Base-by-base conservation (phyloP, 2,329 filamentous ascomycete species). In the Thelonectria blattea region DNA sequence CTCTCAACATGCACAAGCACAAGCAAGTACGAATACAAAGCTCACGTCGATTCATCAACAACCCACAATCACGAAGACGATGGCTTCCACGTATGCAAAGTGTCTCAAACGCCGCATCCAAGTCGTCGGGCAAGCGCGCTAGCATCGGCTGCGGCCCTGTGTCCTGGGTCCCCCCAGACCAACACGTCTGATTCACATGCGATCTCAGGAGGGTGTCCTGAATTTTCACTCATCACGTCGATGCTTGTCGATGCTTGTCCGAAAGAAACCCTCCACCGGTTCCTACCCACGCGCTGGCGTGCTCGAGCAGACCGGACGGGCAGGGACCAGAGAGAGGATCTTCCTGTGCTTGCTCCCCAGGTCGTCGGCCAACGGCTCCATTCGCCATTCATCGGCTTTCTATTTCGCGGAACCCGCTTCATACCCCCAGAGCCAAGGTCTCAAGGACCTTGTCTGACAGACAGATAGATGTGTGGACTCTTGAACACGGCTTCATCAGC, bases 121-220 rank as follows among this genome's bases (percentile, higher is more conserved):
- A 27, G 48, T 37, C 20, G 37, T 45, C 45, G 27, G 27, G 27
- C 12, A 34, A 20, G 18, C 32, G 27, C 48, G 39, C 48, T 34
- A 51, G 14, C 42, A 48, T 56, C 48, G 20, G 24, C 24, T 43
- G 49, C n/a, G 32, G 22, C 39, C 48, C 42, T 41, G 43, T 34
- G 39, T 17, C 22, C 6, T 24, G 22, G 22, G 22, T 24, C 22
- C 48, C 47, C 46, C 47, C 5, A 27, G 10, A 30, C 22, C 41
- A 51, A 27, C 43, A 58, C 49, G 52, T 56, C 32, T 52, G 52
- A 60, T 60, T 60, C 48, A 52, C 52, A 60, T 56, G 52, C 52
- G 52, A 56, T 51, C 52, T 48, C 22, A 42, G 43, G n/a, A 32
- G 27, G 27, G 27, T 30, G 27, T 30, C 27, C 27, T 30, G 27